Conservation (phyloP, 2,329 filamentous ascomycete species). For the Talaromyces sp. region DNA sequence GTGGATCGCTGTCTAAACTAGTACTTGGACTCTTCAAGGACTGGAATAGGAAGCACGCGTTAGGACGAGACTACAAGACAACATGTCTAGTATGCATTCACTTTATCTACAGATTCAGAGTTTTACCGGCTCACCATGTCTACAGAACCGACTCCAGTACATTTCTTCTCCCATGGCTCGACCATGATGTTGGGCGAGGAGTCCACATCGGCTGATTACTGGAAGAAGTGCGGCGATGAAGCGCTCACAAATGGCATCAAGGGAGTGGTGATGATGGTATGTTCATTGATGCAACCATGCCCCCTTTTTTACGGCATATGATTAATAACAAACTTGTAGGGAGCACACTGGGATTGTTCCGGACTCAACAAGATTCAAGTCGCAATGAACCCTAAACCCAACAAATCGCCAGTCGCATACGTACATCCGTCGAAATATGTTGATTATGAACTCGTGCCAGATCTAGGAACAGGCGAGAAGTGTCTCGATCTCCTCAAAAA, state of each 20-base stretch:
- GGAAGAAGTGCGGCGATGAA: constrained; percentile 62
- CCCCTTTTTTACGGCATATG: not conserved
- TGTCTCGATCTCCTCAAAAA: constrained; percentile 50
- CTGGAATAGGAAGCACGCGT: not conserved
- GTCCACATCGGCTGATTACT: constrained; percentile 59
- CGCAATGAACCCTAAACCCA: constrained; percentile 56
- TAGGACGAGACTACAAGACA: not conserved
- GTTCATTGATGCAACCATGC: not conserved
- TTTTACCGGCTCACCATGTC: not conserved
- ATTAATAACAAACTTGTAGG: constrained; percentile 29
- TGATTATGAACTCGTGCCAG: constrained; percentile 59
- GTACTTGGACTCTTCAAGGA: not conserved
- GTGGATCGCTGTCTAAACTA: not conserved
- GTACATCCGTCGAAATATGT: constrained; percentile 64
- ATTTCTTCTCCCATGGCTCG: constrained; percentile 67
- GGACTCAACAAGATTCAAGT: constrained; percentile 56
- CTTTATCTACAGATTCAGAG: not conserved
- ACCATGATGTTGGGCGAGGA: constrained; percentile 70
- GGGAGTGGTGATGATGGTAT: constrained; percentile 47
- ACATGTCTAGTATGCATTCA: not conserved
- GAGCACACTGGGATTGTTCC: constrained; percentile 62
- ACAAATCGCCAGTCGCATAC: constrained; percentile 62
- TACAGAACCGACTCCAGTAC: constrained; percentile 51
- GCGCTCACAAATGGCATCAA: constrained; percentile 58
- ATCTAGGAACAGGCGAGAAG: constrained; percentile 51